Evolutionary conservation across 352 stramenopile species (phyloP).

Genomic region (Phytophthora litchii): DNA sequence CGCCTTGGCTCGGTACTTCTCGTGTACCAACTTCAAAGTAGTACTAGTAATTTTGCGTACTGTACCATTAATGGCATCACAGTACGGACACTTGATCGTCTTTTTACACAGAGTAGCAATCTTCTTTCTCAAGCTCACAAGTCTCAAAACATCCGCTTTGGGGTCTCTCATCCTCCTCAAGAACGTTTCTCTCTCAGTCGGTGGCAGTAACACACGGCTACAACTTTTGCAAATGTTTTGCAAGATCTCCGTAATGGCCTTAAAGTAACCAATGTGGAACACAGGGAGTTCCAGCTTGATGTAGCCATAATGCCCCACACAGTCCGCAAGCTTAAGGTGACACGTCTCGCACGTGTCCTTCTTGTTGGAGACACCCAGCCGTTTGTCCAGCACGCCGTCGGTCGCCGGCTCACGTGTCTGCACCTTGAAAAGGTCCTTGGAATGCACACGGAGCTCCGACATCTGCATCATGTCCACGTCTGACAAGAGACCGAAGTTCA

Average conservation of each 20-base stretch:
- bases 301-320: constrained; percentile 99
- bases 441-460: constrained; percentile 94
- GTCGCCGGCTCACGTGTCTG: constrained; percentile 92
- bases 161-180: constrained; percentile 91
- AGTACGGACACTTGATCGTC: constrained; percentile 94
- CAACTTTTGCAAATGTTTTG: constrained; percentile 99
- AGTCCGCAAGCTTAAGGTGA: constrained; percentile 94
- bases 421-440: constrained; percentile 97
- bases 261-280: constrained; percentile 99
- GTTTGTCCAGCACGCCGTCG: constrained; percentile 96
- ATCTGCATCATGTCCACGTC: constrained; percentile 96
- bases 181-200: constrained; percentile 88
- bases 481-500: constrained; percentile 98
- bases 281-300: constrained; percentile 98
- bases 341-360: constrained; percentile 93
- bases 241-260: constrained; percentile 97
- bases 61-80: constrained; percentile 95
- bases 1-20: constrained; percentile 94
- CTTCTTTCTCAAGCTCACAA: constrained; percentile 92
- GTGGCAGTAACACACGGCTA: constrained; percentile 93
- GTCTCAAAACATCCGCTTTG: constrained; percentile 72
- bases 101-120: constrained; percentile 98
- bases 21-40: constrained; percentile 98
- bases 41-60: constrained; percentile 98
- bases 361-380: constrained; percentile 98